Evolutionary conservation across 257 asterid genomes (phyloP).

Genomic region (Solanum piurae): DNA sequence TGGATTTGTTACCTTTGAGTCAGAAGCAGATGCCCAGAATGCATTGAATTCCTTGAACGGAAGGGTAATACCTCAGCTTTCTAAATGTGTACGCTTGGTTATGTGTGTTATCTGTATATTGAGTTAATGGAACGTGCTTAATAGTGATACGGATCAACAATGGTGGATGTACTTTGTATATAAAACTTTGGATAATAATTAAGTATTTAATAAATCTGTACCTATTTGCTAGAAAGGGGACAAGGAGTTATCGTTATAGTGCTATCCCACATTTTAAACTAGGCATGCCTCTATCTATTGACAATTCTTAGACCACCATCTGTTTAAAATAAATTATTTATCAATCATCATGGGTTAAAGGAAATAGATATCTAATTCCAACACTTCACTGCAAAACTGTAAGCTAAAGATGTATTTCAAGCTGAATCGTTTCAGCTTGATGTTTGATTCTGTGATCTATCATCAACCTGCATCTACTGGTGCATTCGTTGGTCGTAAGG

Average conservation of each 20-base stretch:
- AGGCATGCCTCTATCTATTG: not conserved
- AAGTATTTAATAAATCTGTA: not conserved
- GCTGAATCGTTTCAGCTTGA: not conserved
- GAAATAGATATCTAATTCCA: not conserved
- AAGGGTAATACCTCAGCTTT: conserved; percentile 25
- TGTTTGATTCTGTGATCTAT: not conserved
- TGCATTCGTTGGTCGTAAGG: not conserved
- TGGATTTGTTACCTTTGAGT: conserved; percentile 55
- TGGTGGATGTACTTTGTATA: not conserved
- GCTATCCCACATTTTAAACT: not conserved
- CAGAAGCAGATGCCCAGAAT: conserved; percentile 45
- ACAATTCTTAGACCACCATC: not conserved
- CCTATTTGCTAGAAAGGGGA: not conserved
- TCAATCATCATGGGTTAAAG: not conserved
- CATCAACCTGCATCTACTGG: not conserved
- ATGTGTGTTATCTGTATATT: not conserved
- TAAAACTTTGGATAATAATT: not conserved
- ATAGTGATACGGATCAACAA: not conserved
- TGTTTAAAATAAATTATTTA: not conserved
- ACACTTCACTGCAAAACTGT: not conserved
- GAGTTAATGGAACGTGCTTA: not conserved
- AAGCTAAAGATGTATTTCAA: not conserved
- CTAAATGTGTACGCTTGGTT: not conserved
- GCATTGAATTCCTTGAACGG: conserved; percentile 58
- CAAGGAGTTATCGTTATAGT: not conserved